These are phyloP conservation scores for Phanerochaete carnosa DNA, from an alignment of 768 basidiomycete genomes.

Conservation along the genomic window DNA sequence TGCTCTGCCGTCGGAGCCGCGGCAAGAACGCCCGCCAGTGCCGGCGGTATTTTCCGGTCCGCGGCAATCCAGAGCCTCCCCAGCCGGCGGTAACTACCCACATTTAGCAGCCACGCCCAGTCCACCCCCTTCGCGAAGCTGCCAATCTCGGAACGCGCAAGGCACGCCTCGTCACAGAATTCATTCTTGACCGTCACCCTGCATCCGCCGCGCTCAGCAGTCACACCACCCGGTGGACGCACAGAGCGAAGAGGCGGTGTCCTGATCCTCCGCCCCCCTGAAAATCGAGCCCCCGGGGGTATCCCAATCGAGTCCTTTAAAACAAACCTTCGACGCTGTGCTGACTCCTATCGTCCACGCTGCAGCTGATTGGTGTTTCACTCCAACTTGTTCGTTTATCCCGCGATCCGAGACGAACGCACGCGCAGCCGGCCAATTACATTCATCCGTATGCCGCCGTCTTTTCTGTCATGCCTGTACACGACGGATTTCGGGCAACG, in stretches of 20 bases:
- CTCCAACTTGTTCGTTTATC: neutral
- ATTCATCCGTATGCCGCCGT: neutral
- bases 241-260: neutral
- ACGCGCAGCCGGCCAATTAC: neutral
- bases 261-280: neutral
- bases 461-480: neutral
- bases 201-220: neutral
- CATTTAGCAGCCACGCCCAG: neutral
- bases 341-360: neutral
- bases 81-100: neutral
- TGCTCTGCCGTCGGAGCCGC: conserved; percentile 2
- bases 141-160: neutral
- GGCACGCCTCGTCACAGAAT: neutral
- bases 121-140: conserved; percentile 2
- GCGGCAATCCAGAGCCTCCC: neutral
- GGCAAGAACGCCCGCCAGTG: neutral
- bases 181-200: neutral
- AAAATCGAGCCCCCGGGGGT: neutral
- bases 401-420: neutral
- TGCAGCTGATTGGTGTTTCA: neutral
- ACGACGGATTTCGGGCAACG: neutral
- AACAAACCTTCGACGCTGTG: too few relatives aligned
- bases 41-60: neutral
- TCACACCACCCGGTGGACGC: neutral
- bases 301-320: neutral